Evolutionary conservation across 148 eudicot genomes (phyloP).

Genomic region (Spergularia bocconei): DNA sequence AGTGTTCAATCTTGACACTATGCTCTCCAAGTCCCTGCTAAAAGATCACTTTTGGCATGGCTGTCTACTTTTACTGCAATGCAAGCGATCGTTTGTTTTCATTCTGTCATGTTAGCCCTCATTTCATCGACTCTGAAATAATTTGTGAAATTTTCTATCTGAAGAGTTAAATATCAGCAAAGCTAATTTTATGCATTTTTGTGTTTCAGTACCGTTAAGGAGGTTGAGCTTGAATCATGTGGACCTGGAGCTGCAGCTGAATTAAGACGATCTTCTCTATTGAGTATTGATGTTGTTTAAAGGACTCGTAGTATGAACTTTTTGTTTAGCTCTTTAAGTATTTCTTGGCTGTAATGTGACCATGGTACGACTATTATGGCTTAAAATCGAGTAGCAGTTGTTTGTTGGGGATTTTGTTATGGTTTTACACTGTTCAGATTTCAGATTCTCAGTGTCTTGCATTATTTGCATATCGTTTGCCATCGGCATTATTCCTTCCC

Average conservation of each 20-base stretch:
- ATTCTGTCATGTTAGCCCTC: too few relatives aligned
- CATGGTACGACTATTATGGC: neutral
- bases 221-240: neutral
- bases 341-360: conserved; percentile 8
- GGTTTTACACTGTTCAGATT: too few relatives aligned
- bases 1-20: too few relatives aligned
- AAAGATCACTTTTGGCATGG: too few relatives aligned
- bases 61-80: too few relatives aligned
- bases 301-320: conserved; percentile 4
- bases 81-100: too few relatives aligned
- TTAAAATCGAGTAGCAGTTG: neutral
- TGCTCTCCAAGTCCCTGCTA: too few relatives aligned
- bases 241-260: conserved; percentile 5
- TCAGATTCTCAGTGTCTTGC: neutral
- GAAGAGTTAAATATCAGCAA: neutral
- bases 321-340: conserved; percentile 4
- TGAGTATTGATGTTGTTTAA: neutral
- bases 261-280: neutral
- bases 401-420: neutral
- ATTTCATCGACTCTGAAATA: too few relatives aligned
- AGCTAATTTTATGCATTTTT: neutral
- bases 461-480: neutral
- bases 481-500: neutral
- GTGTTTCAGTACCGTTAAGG: conserved; percentile 17
- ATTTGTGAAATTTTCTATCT: too few relatives aligned